Percentiles rank a stretch among this genome's conserved stretches.
Evolutionary conservation across 768 basidiomycete genomes (phyloP).

Genomic region (Podaxis pistillaris): DNA sequence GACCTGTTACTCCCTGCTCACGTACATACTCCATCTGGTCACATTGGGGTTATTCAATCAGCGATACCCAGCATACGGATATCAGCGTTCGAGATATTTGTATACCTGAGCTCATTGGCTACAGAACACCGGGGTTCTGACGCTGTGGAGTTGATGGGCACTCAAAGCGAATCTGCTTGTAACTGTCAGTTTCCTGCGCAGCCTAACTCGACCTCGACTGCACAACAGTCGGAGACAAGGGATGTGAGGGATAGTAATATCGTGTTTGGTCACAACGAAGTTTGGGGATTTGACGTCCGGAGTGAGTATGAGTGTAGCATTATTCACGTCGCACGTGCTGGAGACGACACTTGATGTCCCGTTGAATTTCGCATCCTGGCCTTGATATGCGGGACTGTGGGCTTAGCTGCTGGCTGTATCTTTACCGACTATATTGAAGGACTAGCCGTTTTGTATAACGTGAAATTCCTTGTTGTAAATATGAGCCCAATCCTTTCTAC

Average conservation of each 20-base stretch:
- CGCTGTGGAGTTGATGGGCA: background rate
- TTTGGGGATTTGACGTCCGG: background rate
- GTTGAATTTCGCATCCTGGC: background rate
- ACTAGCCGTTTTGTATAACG: background rate
- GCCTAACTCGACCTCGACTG: background rate
- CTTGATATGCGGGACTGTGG: background rate
- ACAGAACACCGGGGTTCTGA: background rate
- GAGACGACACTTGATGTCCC: background rate
- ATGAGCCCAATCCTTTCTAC: too few species aligned
- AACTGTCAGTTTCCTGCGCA: background rate
- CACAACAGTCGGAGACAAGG: background rate
- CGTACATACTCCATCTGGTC: background rate
- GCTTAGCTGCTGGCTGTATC: background rate
- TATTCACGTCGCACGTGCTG: background rate
- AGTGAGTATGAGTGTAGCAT: background rate
- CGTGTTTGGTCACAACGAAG: background rate
- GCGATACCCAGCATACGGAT: background rate
- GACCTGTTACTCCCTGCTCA: background rate
- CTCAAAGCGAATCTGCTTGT: background rate
- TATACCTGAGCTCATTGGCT: background rate
- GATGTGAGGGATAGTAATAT: background rate
- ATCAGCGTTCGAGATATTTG: background rate
- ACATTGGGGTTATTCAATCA: background rate
- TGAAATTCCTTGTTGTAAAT: too few species aligned
- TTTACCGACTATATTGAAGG: background rate